phyloP scores from a whole-genome alignment of 2,329 filamentous ascomycete genomes.

The Curvularia verruculosa region DNA sequence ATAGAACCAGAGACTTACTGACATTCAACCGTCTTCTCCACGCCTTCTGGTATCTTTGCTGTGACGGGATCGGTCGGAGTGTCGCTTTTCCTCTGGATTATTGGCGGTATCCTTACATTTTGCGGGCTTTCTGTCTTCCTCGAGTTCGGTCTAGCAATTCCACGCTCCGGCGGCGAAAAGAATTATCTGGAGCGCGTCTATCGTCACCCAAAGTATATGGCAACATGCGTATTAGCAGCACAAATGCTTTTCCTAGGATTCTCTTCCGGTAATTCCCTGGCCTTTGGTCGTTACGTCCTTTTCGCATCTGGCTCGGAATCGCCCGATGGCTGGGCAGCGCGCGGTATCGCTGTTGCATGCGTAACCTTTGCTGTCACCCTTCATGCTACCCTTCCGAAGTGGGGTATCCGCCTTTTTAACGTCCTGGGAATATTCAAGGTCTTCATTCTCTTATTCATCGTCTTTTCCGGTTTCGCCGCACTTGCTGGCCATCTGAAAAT shows the following conservation, averaged over 20 bases:
- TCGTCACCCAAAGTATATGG: slow-evolving; percentile 63
- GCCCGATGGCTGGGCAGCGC: slow-evolving; percentile 62
- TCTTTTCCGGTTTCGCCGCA: slow-evolving; percentile 60
- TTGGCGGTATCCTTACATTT: slow-evolving; percentile 61
- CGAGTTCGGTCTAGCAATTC: slow-evolving; percentile 68
- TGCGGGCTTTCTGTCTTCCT: slow-evolving; percentile 66
- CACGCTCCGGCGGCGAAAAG: slow-evolving; percentile 68
- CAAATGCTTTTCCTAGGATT: slow-evolving; percentile 69
- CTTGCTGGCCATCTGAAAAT: slow-evolving; percentile 42
- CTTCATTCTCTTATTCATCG: slow-evolving; percentile 64
- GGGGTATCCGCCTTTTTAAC: slow-evolving; percentile 66
- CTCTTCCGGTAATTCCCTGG: slow-evolving; percentile 63
- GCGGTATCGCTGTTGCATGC: slow-evolving; percentile 56
- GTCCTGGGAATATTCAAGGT: slow-evolving; percentile 67
- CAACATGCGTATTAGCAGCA: slow-evolving; percentile 64
- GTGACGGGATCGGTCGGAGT: slow-evolving; percentile 63
- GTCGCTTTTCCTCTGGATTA: slow-evolving; percentile 61
- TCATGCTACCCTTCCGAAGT: slow-evolving; percentile 61
- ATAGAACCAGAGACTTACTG: slow-evolving; percentile 11
- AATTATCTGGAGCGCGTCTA: slow-evolving; percentile 71
- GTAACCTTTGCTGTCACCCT: slow-evolving; percentile 61
- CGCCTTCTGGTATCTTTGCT: slow-evolving; percentile 62
- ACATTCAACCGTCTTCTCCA: slow-evolving; percentile 55
- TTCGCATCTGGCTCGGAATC: slow-evolving; percentile 58
- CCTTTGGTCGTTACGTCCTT: slow-evolving; percentile 65